These are phyloP conservation scores for Datisca glomerata DNA, from an alignment of 306 rosid species.

Conservation along the genomic window DNA sequence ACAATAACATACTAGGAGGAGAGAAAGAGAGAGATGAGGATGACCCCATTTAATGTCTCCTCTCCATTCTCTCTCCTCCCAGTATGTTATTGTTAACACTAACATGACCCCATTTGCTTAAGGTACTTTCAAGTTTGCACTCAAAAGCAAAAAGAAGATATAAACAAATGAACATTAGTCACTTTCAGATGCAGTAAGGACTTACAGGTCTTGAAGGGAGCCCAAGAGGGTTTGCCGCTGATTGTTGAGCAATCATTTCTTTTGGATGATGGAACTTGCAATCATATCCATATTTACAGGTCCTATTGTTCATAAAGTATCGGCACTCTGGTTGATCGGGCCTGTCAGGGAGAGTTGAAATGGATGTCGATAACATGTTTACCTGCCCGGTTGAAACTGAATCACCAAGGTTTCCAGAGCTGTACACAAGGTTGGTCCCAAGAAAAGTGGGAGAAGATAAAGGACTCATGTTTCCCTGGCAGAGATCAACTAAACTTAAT, in stretches of 20 bases:
- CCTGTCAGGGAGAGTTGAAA: conserved; percentile 50
- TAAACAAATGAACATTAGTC: background rate
- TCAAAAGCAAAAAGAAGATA: background rate
- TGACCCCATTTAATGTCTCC: no score
- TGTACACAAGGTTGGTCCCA: conserved; percentile 36
- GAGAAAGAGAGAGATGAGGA: no score
- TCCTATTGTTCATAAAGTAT: conserved; percentile 71
- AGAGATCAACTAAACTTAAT: background rate
- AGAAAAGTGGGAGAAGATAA: background rate
- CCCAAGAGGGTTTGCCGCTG: conserved; percentile 43
- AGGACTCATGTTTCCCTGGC: background rate
- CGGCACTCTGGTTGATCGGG: conserved; percentile 91
- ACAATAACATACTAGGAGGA: no score
- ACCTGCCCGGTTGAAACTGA: conserved; percentile 45
- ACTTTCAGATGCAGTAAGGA: background rate
- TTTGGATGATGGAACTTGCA: conserved; percentile 91
- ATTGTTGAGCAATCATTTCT: conserved; percentile 50
- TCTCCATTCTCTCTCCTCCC: no score
- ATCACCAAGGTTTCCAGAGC: conserved; percentile 34
- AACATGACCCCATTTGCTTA: no score
- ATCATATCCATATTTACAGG: conserved; percentile 83
- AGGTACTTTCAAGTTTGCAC: background rate
- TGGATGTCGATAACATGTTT: conserved; percentile 22
- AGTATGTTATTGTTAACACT: no score
- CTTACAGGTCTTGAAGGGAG: conserved; percentile 93